Conservation (phyloP, 2,329 filamentous ascomycete genomes). For the Trichothecium sympodiale region DNA sequence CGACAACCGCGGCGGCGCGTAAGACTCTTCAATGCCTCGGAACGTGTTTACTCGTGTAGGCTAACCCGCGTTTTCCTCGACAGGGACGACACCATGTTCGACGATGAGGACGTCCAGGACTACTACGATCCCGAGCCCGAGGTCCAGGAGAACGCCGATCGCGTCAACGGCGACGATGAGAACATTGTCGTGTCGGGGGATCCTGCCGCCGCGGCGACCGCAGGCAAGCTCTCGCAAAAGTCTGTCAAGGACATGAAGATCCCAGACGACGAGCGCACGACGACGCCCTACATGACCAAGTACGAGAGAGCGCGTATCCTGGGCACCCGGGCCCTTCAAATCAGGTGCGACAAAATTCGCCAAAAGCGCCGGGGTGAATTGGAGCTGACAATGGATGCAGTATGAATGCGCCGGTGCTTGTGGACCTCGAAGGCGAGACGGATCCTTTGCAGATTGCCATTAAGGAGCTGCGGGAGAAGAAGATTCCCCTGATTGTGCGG, state of each 20-base stretch:
- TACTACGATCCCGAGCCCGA: conserved; percentile 44
- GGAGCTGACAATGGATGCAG: conserved; percentile 31
- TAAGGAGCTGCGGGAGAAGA: conserved; percentile 96
- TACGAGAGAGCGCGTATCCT: conserved; percentile 92
- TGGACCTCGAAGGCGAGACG: conserved; percentile 94
- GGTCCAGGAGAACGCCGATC: conserved; percentile 43
- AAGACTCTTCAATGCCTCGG: conserved; percentile 19
- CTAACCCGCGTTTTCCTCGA: conserved; percentile 2
- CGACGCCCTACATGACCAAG: conserved; percentile 99
- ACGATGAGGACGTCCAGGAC: conserved; percentile 56
- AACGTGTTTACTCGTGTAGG: too few species aligned
- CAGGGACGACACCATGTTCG: conserved; percentile 61
- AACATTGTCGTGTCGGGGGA: conserved; percentile 52
- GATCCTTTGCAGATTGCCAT: conserved; percentile 95
- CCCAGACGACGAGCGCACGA: conserved; percentile 73
- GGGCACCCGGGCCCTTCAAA: conserved; percentile 87
- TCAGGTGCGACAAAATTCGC: conserved; percentile 53
- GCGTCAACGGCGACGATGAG: conserved; percentile 41
- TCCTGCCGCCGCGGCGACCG: conserved; percentile 46
- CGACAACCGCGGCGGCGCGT: conserved; percentile 49
- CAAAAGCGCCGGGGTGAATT: neutral
- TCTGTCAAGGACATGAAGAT: conserved; percentile 76
- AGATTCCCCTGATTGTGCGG: conserved; percentile 91
- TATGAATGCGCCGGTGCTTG: conserved; percentile 94
- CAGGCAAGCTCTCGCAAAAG: conserved; percentile 40